Evolutionary conservation across 2,329 filamentous ascomycete species (phyloP), one percentile per base, ranked within the genome.

Genomic region (Parascedosporium putredinis): DNA sequence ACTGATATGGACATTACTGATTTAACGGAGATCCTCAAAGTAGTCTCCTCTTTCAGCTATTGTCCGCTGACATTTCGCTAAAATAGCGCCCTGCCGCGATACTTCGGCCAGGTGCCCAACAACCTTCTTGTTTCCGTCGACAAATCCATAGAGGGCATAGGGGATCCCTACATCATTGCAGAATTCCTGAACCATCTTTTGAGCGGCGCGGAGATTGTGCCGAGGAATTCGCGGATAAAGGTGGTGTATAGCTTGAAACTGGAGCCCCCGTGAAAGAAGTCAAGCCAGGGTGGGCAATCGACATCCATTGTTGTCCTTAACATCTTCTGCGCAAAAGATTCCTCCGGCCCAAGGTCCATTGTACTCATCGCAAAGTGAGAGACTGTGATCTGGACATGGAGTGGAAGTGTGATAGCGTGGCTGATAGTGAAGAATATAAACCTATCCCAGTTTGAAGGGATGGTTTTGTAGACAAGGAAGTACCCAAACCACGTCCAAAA

Each of bases 291-390:
- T 1, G 88, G 87, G 60, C 88, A 95, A 62, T 93, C 88, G 20
- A 95, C 82, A 55, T 95, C 88, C 88, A 95, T 95, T 10, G 89
- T 95, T 1, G 89, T 95, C 56, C 90, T 83, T 43, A 95, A 74
- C 84, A 94, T 93, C 64, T 84, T 86, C 66, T 95, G 88, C 1
- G 89, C 81, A 64, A 95, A 95, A 0, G 86, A 93, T 63, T 95
- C 89, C 47, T 83, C 74, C 1, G 85, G 81, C 0, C 90, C 90
- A 10, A 95, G 73, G 58, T 95, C 88, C 9, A 86, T 78, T 0
- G 89, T 95, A 57, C 86, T 91, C 89, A 95, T 95, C 56, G 87
- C 87, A 65, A 94, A 95, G 66, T 95, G 89, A 2, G 86, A 93
- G 16, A 95, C 76, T 0, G 88, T 94, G 62, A 95, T 95, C 64